phyloP scores from a whole-genome alignment of 2,329 filamentous ascomycete genomes.

The Aureobasidium sp. region DNA sequence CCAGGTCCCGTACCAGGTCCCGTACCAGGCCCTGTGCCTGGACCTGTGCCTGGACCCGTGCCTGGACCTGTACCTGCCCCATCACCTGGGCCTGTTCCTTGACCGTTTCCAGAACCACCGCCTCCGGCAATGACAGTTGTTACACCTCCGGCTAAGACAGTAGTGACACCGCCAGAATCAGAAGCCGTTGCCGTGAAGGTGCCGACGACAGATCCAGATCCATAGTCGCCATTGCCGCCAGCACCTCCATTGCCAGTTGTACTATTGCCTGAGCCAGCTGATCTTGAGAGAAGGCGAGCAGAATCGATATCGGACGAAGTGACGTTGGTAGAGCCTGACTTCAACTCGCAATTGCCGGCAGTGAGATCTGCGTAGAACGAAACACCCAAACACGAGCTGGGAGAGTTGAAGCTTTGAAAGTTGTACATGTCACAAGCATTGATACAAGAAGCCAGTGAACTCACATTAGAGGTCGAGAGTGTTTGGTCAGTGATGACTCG shows the following conservation, averaged over 20 bases:
- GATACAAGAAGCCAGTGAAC: slow-evolving; percentile 24
- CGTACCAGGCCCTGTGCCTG: slow-evolving; percentile 16
- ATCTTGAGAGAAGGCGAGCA: slow-evolving; percentile 19
- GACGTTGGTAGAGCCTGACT: slow-evolving; percentile 16
- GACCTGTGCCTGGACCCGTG: slow-evolving; percentile 8
- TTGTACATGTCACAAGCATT: slow-evolving; percentile 29
- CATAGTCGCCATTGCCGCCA: slow-evolving; percentile 10
- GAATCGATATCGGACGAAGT: slow-evolving; percentile 17
- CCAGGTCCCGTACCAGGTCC: slow-evolving; percentile 12
- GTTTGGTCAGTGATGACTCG: slow-evolving; percentile 19
- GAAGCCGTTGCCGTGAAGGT: not conserved
- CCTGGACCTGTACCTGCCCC: slow-evolving; percentile 14
- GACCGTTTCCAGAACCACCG: slow-evolving; percentile 13
- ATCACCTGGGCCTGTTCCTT: slow-evolving; percentile 16
- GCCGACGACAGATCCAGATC: slow-evolving; percentile 17
- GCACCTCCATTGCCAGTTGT: slow-evolving; percentile 15
- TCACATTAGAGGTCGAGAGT: slow-evolving; percentile 21
- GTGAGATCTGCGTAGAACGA: slow-evolving; percentile 19
- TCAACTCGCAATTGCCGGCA: slow-evolving; percentile 24
- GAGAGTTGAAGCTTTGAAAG: slow-evolving; percentile 19
- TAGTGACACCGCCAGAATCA: not conserved
- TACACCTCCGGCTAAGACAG: not conserved
- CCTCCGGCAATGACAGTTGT: not conserved
- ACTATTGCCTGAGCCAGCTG: slow-evolving; percentile 16
- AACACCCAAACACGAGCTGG: slow-evolving; percentile 23